phyloP scores from a whole-genome alignment of 371 early-diverging fungal species.

The Catenaria anguillulae region DNA sequence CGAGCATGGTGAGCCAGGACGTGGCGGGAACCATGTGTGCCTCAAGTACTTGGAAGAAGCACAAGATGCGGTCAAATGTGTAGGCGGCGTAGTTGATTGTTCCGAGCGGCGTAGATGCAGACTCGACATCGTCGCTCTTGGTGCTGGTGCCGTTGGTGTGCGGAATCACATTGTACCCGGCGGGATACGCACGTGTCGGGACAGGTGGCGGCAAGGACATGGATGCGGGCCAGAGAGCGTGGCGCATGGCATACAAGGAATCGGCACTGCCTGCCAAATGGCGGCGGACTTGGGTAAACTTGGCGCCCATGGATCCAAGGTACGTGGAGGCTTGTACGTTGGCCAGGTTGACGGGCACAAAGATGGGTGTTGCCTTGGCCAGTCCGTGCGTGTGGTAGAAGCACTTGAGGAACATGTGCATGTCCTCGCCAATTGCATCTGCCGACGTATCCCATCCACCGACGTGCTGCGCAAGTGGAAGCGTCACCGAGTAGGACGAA shows the following conservation, averaged over 20 bases:
- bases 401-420: conserved; percentile 73
- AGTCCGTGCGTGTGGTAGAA: conserved; percentile 54
- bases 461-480: conserved; percentile 49
- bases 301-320: background rate
- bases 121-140: background rate
- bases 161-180: background rate
- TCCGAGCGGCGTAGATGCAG: background rate
- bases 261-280: background rate
- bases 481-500: conserved; percentile 53
- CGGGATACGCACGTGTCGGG: background rate
- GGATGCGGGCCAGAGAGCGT: background rate
- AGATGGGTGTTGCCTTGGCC: conserved; percentile 49
- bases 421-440: conserved; percentile 66
- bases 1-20: conserved; percentile 1
- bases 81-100: background rate
- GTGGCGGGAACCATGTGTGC: conserved; percentile 4
- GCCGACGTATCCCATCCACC: conserved; percentile 64
- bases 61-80: background rate
- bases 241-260: conserved; percentile 1
- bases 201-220: background rate
- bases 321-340: conserved; percentile 54
- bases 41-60: background rate
- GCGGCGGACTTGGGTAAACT: background rate
- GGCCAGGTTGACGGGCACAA: conserved; percentile 53
- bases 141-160: background rate